Evolutionary conservation across 345 rosid genomes (phyloP).

Genomic region (Melaleuca alternifolia): DNA sequence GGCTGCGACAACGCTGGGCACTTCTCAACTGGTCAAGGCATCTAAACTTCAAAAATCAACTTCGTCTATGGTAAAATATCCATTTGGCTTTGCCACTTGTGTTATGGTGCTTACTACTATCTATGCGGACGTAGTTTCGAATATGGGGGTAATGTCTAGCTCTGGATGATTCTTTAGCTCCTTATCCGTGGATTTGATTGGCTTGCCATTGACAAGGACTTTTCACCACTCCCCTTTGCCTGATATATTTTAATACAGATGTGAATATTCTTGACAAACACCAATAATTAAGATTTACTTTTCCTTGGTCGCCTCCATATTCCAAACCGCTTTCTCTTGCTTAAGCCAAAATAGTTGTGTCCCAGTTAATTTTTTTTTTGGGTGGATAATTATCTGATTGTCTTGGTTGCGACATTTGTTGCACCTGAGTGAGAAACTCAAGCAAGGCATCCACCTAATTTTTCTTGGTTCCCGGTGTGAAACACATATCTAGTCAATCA

Average conservation of each 20-base stretch:
- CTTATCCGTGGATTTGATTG: background rate
- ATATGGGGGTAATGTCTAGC: background rate
- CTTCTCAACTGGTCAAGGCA: conserved; percentile 70
- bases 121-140: background rate
- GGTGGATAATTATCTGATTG: background rate
- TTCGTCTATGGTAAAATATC: conserved; percentile 64
- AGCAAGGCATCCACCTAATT: background rate
- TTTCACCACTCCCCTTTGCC: background rate
- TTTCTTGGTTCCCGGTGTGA: background rate
- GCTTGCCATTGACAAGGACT: background rate
- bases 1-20: conserved; percentile 68
- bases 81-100: background rate
- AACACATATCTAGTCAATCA: background rate
- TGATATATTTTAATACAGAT: background rate
- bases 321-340: background rate
- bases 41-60: conserved; percentile 75
- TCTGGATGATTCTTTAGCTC: background rate
- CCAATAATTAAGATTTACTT: background rate
- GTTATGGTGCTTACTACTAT: background rate
- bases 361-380: background rate
- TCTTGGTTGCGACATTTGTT: background rate
- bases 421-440: background rate
- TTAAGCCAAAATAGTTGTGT: background rate
- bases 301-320: background rate
- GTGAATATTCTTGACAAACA: background rate